These are phyloP conservation scores for Santalum album DNA, from an alignment of 164 flowering plant species.

Conservation along the genomic window DNA sequence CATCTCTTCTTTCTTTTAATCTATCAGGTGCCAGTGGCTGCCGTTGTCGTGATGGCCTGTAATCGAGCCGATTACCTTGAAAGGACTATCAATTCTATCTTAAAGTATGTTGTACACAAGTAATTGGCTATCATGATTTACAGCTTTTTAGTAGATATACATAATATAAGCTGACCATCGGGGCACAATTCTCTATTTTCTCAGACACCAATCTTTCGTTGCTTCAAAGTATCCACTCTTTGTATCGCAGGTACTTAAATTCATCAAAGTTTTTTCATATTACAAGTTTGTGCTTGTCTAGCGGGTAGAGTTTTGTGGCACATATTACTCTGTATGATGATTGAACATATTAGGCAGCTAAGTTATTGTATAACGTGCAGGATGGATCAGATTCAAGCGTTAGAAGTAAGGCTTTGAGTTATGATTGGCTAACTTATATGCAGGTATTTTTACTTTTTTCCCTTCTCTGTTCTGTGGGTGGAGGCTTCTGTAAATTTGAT, in stretches of 20 bases:
- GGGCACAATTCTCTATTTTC: constrained; percentile 9
- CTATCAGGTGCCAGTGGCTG: constrained; percentile 75
- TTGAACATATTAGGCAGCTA: neutral
- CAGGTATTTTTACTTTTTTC: constrained; percentile 56
- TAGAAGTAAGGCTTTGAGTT: constrained; percentile 69
- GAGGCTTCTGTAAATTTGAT: no score
- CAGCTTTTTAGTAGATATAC: neutral
- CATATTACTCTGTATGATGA: neutral
- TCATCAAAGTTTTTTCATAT: neutral
- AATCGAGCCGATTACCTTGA: constrained; percentile 95
- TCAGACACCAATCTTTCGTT: constrained; percentile 69
- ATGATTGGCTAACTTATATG: constrained; percentile 75
- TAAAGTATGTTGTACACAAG: constrained; percentile 42
- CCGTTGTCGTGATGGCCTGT: constrained; percentile 97
- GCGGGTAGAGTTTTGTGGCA: neutral
- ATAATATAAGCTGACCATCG: constrained; percentile 7
- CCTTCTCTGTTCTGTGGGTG: no score
- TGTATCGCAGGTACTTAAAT: constrained; percentile 71
- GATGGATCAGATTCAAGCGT: constrained; percentile 81
- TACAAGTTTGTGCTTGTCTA: constrained; percentile 3
- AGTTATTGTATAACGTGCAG: constrained; percentile 25
- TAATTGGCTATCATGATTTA: constrained; percentile 1
- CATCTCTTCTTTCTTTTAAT: constrained; percentile 10
- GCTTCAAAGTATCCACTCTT: constrained; percentile 90
- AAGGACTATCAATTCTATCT: constrained; percentile 71